Evolutionary conservation across 1,284 basidiomycete genomes (phyloP), one percentile per base, ranked within the genome.

Genomic region (Ustilago curta): DNA sequence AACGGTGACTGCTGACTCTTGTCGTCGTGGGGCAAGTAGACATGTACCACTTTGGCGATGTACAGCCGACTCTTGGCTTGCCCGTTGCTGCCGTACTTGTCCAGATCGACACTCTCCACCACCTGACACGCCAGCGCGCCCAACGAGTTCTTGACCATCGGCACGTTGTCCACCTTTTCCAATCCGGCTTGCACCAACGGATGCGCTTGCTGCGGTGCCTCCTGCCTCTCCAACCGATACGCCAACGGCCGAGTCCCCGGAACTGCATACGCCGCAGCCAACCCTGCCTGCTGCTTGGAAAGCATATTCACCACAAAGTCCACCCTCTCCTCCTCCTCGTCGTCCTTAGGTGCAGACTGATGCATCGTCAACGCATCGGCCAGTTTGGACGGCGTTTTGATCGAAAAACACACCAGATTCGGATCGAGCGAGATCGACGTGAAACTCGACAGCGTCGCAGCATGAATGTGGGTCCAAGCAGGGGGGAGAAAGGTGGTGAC

Each of bases 361-460:
- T 65, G 61, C 8, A 40, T 23, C 18, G 29, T 14, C 19, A 76
- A 39, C 0, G 73, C 57, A 32, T 68, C 65, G 3, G 69, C 59
- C 4, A 76, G 55, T 14, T 51, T 52, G 1, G 56, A 61, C 5
- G 73, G 73, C 18, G 69, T 76, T 40, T 57, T 55, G 21, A 76
- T 64, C 6, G 64, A 54, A 32, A 76, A 76, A 7, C 57, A 65
- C 1, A 71, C 56, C 59, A 76, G 39, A 14, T 71, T 58, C 18
- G 73, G 73, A 3, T 58, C 43, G 14, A 72, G 31, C 16, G 69
- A 71, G 40, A 76, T 52, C 8, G 69, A 65, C 8, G 58, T 48
- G 21, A 76, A 76, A 25, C 60, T 65, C 6, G 73, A 76, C 3
- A 76, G 62, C 6, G 73, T 76, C 21, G 73, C 73, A 2, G 58